Percentiles rank a stretch among this genome's conserved stretches.
Evolutionary conservation across 768 basidiomycete genomes (phyloP).

Genomic region (Artomyces pyxidatus): DNA sequence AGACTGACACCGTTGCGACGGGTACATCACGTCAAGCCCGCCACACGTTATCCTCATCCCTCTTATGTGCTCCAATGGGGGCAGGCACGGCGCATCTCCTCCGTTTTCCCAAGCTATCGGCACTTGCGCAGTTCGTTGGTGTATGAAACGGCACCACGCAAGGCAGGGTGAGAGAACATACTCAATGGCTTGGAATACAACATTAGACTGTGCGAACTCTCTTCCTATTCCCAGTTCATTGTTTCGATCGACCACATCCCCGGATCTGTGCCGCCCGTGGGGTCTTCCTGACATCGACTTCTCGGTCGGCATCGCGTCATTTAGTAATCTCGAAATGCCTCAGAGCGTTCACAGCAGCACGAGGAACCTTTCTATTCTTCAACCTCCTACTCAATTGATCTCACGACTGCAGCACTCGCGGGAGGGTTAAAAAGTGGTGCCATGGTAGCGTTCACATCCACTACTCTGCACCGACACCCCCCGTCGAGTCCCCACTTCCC

Average conservation of each 20-base stretch:
- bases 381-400: background rate
- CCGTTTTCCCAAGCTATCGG: background rate
- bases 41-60: no score
- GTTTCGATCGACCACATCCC: background rate
- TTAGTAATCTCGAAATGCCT: background rate
- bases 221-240: background rate
- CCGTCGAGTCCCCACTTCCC: background rate
- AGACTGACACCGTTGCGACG: no score
- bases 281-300: background rate
- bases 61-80: no score
- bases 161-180: background rate
- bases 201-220: background rate
- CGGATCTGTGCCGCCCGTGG: background rate
- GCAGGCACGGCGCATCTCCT: background rate
- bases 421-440: background rate
- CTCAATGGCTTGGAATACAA: no score
- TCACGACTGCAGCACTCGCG: background rate
- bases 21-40: no score
- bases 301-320: background rate
- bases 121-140: background rate
- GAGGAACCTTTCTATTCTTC: background rate
- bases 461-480: background rate
- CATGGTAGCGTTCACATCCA: background rate
- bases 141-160: background rate
- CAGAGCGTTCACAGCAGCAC: background rate